A percentile compares a stretch with the other conserved stretches of the same genome.
These are phyloP conservation scores for Fusarium sp. DNA, from an alignment of 2,329 filamentous ascomycete species.

Conservation along the genomic window DNA sequence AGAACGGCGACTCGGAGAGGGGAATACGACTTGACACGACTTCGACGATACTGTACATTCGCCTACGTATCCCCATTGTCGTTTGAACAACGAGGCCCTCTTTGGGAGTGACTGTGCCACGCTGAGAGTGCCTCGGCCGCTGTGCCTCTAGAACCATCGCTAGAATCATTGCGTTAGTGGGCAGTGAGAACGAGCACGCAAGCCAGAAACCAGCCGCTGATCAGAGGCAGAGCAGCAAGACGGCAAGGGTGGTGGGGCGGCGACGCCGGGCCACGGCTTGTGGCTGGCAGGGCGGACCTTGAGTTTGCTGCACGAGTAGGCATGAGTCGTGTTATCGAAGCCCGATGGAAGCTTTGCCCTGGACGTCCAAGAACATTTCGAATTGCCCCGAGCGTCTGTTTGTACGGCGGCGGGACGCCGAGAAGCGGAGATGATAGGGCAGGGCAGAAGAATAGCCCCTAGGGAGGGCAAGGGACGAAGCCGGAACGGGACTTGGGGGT, in stretches of 20 bases:
- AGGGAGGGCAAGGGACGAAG: slow-evolving; percentile 4
- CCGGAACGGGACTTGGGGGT: neutral
- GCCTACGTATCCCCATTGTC: neutral
- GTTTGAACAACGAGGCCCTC: slow-evolving; percentile 1
- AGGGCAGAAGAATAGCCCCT: slow-evolving; percentile 1
- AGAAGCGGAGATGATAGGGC: slow-evolving; percentile 17
- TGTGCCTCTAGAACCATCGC: slow-evolving; percentile 18
- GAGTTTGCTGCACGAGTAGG: slow-evolving; percentile 32
- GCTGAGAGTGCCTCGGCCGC: slow-evolving; percentile 20
- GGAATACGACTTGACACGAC: slow-evolving; percentile 14
- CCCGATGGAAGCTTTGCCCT: slow-evolving; percentile 44
- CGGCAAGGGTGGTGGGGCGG: slow-evolving; percentile 38
- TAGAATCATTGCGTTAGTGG: neutral
- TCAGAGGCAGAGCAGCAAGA: slow-evolving; percentile 13
- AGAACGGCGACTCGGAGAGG: slow-evolving; percentile 22
- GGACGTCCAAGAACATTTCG: slow-evolving; percentile 18
- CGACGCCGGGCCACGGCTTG: slow-evolving; percentile 33
- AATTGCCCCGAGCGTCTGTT: slow-evolving; percentile 27
- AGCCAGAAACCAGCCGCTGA: slow-evolving; percentile 16
- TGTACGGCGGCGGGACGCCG: slow-evolving; percentile 38
- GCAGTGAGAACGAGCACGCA: slow-evolving; percentile 23
- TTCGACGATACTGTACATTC: neutral
- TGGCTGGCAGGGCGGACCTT: slow-evolving; percentile 32
- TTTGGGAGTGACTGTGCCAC: slow-evolving; percentile 16
- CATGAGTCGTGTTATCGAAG: slow-evolving; percentile 46